Conservation (phyloP, 2,329 filamentous ascomycete genomes). For the Periconia sp. region DNA sequence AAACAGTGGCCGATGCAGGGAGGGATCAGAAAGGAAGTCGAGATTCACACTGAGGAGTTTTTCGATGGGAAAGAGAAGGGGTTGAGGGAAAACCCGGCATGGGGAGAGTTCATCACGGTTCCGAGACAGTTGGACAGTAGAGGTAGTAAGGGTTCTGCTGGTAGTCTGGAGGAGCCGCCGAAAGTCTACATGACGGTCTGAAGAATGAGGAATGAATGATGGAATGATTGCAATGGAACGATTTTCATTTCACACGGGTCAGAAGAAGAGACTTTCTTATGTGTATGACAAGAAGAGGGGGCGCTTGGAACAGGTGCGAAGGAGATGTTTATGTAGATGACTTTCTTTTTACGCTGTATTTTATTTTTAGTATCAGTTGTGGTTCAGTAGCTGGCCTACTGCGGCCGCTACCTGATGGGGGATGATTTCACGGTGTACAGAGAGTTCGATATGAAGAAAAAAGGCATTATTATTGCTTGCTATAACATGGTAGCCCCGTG, state of each 20-base stretch:
- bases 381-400: neutral
- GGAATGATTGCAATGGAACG: neutral
- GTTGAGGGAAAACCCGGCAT: constrained; percentile 19
- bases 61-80: constrained; percentile 9
- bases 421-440: neutral
- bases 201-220: neutral
- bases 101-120: constrained; percentile 40
- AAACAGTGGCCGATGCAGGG: neutral
- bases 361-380: neutral
- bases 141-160: constrained; percentile 9
- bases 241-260: neutral
- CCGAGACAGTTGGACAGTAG: constrained; percentile 32
- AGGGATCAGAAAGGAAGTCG: neutral
- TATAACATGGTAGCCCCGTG: neutral
- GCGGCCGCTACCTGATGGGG: neutral
- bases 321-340: neutral
- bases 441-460: neutral
- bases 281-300: neutral
- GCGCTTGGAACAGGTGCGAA: neutral
- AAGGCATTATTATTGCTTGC: neutral
- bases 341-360: neutral
- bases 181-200: constrained; percentile 19
- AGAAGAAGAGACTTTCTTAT: neutral
- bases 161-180: constrained; percentile 14
- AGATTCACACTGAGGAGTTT: neutral